phyloP scores from a whole-genome alignment of 208 protist species.

The Giardia muris region DNA sequence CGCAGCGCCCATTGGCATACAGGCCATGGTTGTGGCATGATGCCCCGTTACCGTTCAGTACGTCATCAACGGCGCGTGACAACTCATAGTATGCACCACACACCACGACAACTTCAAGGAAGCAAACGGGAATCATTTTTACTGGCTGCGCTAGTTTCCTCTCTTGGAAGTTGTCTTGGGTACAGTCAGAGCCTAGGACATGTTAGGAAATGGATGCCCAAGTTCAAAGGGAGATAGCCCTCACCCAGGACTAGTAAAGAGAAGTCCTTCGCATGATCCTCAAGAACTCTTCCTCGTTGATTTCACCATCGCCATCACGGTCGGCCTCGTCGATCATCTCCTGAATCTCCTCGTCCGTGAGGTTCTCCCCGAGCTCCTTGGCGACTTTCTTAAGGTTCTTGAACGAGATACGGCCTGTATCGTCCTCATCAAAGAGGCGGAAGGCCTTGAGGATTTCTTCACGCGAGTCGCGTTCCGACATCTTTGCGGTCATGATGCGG shows the following conservation, averaged over 20 bases:
- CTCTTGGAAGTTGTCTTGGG: too few relatives aligned
- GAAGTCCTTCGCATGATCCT: slow-evolving; percentile 38
- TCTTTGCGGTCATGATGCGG: slow-evolving; percentile 68
- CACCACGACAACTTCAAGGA: too few relatives aligned
- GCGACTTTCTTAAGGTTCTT: slow-evolving; percentile 69
- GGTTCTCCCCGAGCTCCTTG: slow-evolving; percentile 63
- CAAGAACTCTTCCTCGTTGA: slow-evolving; percentile 41
- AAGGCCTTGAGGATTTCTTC: slow-evolving; percentile 82
- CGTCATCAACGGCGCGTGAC: too few relatives aligned
- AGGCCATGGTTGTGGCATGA: too few relatives aligned
- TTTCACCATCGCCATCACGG: slow-evolving; percentile 53
- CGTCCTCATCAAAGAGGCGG: slow-evolving; percentile 77
- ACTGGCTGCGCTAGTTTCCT: too few relatives aligned
- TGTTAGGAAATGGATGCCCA: too few relatives aligned
- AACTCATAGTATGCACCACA: too few relatives aligned
- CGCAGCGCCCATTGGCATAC: too few relatives aligned
- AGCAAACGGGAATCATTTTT: too few relatives aligned
- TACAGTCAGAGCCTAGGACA: too few relatives aligned
- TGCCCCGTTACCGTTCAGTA: too few relatives aligned
- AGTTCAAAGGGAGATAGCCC: too few relatives aligned
- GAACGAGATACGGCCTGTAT: slow-evolving; percentile 71
- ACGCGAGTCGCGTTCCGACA: slow-evolving; percentile 65
- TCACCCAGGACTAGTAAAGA: slow-evolving; percentile 26
- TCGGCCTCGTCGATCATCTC: slow-evolving; percentile 64
- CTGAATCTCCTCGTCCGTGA: slow-evolving; percentile 59